Evolutionary conservation across 2,329 filamentous ascomycete genomes (phyloP).

Genomic region (Cladosporium sp.): DNA sequence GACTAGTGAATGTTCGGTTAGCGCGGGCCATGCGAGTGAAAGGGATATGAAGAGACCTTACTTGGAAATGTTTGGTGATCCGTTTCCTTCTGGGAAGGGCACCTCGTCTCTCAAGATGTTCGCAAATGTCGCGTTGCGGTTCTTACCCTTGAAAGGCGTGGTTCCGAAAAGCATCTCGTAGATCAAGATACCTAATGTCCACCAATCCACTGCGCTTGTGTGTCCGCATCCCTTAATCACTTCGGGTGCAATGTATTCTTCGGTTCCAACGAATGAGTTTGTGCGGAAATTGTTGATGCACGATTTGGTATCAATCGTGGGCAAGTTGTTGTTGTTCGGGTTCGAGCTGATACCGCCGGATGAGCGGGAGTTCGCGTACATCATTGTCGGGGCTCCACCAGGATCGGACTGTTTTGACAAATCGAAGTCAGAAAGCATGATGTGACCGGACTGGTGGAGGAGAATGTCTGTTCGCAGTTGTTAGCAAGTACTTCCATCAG

Average conservation of each 20-base stretch:
- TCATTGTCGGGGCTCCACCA: constrained; percentile 96
- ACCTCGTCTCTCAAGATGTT: constrained; percentile 97
- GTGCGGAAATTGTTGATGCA: constrained; percentile 98
- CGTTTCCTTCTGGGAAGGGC: constrained; percentile 86
- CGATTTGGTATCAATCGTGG: constrained; percentile 97
- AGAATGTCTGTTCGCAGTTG: constrained; percentile 71
- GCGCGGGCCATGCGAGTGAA: not conserved
- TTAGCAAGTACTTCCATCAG: constrained; percentile 37
- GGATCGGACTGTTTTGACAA: constrained; percentile 96
- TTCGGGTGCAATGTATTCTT: constrained; percentile 98
- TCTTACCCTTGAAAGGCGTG: constrained; percentile 99
- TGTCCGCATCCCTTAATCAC: constrained; percentile 98
- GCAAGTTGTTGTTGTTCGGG: constrained; percentile 64
- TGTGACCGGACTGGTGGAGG: constrained; percentile 97
- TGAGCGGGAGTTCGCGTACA: constrained; percentile 54
- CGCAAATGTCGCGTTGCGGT: constrained; percentile 94
- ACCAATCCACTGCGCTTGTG: constrained; percentile 98
- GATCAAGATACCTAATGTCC: constrained; percentile 94
- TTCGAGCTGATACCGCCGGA: constrained; percentile 67
- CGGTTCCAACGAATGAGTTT: constrained; percentile 96
- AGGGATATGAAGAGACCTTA: constrained; percentile 52
- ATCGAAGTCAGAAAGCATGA: constrained; percentile 99
- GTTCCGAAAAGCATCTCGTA: constrained; percentile 99
- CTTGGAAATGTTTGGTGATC: constrained; percentile 86
- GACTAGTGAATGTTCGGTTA: constrained; percentile 52